Percentiles rank a stretch among this genome's conserved stretches.
Evolutionary conservation across 345 rosid genomes (phyloP).

Genomic region (Toxicodendron radicans): DNA sequence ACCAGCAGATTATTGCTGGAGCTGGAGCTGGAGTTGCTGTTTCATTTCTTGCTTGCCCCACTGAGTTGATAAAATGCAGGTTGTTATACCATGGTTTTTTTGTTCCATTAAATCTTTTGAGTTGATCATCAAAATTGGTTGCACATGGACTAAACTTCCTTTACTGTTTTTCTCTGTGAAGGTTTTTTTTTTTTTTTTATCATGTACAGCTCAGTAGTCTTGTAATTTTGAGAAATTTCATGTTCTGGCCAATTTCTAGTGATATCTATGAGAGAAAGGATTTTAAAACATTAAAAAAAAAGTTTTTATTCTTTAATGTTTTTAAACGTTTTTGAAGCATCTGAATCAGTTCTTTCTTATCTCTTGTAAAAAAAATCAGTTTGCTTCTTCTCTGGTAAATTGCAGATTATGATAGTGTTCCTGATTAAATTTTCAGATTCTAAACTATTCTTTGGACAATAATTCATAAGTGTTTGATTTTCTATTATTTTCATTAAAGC

Average conservation of each 20-base stretch:
- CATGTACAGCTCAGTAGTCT: neutral
- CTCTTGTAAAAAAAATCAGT: too few species aligned
- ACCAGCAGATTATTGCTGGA: slow-evolving; percentile 80
- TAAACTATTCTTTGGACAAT: neutral
- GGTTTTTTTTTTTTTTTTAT: neutral
- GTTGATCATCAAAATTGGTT: neutral
- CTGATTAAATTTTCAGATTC: neutral
- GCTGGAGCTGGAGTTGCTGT: slow-evolving; percentile 96
- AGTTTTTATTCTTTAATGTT: neutral
- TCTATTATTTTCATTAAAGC: neutral
- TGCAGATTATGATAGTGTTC: neutral
- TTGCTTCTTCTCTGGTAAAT: slow-evolving; percentile 7
- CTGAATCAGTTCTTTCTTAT: neutral
- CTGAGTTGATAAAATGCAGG: slow-evolving; percentile 99
- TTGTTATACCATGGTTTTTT: slow-evolving; percentile 15
- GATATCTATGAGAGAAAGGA: neutral
- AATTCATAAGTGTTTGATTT: slow-evolving; percentile 1
- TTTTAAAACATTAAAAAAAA: neutral
- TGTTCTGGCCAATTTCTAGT: neutral
- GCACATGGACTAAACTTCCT: neutral
- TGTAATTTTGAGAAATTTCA: neutral
- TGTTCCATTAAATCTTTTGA: neutral
- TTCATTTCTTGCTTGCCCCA: slow-evolving; percentile 98
- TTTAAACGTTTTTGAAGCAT: neutral
- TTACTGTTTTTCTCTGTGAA: neutral